Conservation (phyloP, 176 grass and related monocot species). For the Zizania latifolia region DNA sequence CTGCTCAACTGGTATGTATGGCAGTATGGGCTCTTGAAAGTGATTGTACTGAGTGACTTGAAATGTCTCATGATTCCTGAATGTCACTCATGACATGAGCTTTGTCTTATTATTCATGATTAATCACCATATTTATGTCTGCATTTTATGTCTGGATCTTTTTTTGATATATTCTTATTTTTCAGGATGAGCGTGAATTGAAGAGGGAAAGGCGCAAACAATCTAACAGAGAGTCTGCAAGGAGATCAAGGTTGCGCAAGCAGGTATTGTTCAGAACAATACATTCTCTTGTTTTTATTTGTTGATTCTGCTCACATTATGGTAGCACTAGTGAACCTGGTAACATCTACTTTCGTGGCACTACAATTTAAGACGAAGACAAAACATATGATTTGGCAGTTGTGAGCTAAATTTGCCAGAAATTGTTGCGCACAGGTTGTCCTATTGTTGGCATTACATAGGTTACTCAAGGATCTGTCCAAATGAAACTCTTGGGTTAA, state of each 20-base stretch:
- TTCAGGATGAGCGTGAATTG: slow-evolving; percentile 75
- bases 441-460: not conserved
- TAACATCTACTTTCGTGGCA: not conserved
- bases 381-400: not conserved
- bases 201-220: slow-evolving; percentile 92
- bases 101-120: slow-evolving; percentile 7
- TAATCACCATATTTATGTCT: not conserved
- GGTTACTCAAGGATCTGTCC: not conserved
- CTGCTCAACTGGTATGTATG: slow-evolving; percentile 35
- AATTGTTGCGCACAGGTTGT: not conserved
- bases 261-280: slow-evolving; percentile 49
- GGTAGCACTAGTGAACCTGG: not conserved
- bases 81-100: not conserved
- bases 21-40: not conserved
- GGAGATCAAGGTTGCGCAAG: slow-evolving; percentile 89
- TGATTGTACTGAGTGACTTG: not conserved
- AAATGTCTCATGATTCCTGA: not conserved
- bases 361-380: not conserved
- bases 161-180: slow-evolving; percentile 24
- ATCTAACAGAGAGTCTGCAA: slow-evolving; percentile 90
- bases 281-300: not conserved
- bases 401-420: not conserved
- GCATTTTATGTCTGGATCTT: not conserved
- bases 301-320: not conserved
- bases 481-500: not conserved